phyloP scores from a whole-genome alignment of 176 grass and related monocot species.

The Otatea glauca region DNA sequence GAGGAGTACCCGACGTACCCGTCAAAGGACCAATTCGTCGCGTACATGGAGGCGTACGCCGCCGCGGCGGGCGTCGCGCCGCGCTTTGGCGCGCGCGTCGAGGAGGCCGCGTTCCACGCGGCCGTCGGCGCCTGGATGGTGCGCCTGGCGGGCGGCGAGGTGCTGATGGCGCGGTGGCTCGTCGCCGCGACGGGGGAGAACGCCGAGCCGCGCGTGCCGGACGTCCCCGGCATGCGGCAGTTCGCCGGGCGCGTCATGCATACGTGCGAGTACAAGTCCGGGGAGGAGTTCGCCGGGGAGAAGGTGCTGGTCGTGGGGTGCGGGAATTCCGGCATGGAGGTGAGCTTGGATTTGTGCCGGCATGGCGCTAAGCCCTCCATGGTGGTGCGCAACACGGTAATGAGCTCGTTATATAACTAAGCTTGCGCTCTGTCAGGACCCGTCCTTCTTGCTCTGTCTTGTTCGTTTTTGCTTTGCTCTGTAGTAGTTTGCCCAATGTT shows the following conservation, averaged over 20 bases:
- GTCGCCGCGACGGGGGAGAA: conserved; percentile 95
- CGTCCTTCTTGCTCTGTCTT: not conserved
- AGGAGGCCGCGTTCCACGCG: conserved; percentile 60
- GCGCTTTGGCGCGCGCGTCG: conserved; percentile 65
- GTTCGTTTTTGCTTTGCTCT: not conserved
- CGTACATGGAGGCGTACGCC: conserved; percentile 81
- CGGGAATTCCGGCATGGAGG: conserved; percentile 99
- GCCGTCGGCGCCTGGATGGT: conserved; percentile 59
- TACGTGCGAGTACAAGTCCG: conserved; percentile 87
- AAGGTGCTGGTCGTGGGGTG: conserved; percentile 92
- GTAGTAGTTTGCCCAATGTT: not conserved
- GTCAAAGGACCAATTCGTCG: conserved; percentile 82
- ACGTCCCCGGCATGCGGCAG: conserved; percentile 42
- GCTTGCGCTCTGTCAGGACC: conserved; percentile 1
- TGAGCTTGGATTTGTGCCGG: conserved; percentile 89
- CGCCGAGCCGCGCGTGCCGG: conserved; percentile 69
- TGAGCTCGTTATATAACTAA: not conserved
- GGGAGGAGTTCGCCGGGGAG: conserved; percentile 60
- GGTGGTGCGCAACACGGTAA: conserved; percentile 92
- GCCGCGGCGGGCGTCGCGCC: conserved; percentile 58
- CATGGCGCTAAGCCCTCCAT: conserved; percentile 69
- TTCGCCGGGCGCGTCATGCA: conserved; percentile 65
- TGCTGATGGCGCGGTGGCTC: conserved; percentile 72
- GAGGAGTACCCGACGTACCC: conserved; percentile 72
- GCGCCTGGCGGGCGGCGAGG: conserved; percentile 40